Conservation (phyloP, 2,329 filamentous ascomycete genomes). For the Apiospora rasikravindrae region DNA sequence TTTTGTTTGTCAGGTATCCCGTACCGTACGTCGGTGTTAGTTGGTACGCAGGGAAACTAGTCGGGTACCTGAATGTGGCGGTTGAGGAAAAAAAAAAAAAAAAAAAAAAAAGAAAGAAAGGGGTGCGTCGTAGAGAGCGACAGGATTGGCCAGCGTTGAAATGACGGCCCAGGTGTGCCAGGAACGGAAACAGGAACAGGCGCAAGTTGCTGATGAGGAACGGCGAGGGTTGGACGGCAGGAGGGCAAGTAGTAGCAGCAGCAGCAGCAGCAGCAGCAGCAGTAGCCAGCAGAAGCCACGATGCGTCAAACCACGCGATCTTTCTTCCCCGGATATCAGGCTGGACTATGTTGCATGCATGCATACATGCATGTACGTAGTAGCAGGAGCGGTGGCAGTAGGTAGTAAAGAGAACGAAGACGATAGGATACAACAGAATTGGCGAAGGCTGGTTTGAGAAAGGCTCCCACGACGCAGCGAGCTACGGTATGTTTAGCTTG, state of each 20-base stretch:
- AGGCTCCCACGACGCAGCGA: not conserved
- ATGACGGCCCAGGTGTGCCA: slow-evolving; percentile 4
- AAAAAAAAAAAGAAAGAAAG: slow-evolving; percentile 16
- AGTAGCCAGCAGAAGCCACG: slow-evolving; percentile 1
- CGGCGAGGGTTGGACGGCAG: not conserved
- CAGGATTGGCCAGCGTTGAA: slow-evolving; percentile 1
- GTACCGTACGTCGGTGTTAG: not conserved
- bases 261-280: too few species aligned
- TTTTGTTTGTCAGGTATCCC: slow-evolving; percentile 17
- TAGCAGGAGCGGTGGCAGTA: not conserved
- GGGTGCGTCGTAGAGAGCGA: not conserved
- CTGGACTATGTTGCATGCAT: not conserved
- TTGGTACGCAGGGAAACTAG: slow-evolving; percentile 3
- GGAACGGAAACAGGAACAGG: not conserved
- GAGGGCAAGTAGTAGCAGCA: not conserved
- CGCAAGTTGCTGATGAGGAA: not conserved
- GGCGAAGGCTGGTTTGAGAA: not conserved
- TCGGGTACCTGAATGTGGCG: slow-evolving; percentile 13
- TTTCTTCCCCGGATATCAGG: slow-evolving; percentile 1
- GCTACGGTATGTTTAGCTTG: not conserved
- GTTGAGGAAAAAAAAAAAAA: slow-evolving; percentile 9
- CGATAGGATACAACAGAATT: not conserved
- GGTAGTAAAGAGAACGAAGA: not conserved
- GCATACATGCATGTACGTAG: not conserved
- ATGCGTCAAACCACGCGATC: not conserved